A percentile compares a stretch with the other conserved stretches of the same genome.
Evolutionary conservation across 2,329 filamentous ascomycete genomes (phyloP).

Genomic region (Cordyceps pruinosa): DNA sequence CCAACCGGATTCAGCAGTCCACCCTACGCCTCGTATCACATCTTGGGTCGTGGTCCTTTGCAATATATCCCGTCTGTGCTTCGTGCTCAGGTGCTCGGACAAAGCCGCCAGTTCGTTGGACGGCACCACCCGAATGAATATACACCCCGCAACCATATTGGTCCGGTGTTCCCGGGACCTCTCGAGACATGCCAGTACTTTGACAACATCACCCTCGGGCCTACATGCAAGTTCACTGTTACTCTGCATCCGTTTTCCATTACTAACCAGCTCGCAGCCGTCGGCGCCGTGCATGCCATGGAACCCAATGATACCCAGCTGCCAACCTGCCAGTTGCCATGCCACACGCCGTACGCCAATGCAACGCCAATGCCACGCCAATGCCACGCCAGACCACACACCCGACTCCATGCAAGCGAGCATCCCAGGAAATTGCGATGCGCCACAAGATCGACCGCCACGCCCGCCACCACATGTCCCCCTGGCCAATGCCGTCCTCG

Average conservation of each 20-base stretch:
- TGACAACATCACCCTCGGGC: background rate
- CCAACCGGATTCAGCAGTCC: background rate
- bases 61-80: constrained; percentile 6
- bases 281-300: background rate
- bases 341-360: background rate
- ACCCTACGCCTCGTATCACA: constrained; percentile 1
- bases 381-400: background rate
- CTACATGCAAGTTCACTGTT: background rate
- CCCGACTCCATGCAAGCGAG: background rate
- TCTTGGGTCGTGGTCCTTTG: background rate
- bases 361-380: too few relatives aligned
- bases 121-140: background rate
- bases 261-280: background rate
- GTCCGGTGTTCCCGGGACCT: background rate
- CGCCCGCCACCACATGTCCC: background rate
- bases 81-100: constrained; percentile 3
- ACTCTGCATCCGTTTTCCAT: background rate
- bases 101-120: background rate
- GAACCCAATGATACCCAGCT: background rate
- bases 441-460: constrained; percentile 11
- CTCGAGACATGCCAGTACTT: background rate
- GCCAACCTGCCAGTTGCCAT: background rate
- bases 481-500: constrained; percentile 5
- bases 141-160: background rate
- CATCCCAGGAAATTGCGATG: constrained; percentile 10